Evolutionary conservation across 352 stramenopile species (phyloP), one percentile per base, ranked within the genome.

Genomic region (Phytophthora aleatoria): DNA sequence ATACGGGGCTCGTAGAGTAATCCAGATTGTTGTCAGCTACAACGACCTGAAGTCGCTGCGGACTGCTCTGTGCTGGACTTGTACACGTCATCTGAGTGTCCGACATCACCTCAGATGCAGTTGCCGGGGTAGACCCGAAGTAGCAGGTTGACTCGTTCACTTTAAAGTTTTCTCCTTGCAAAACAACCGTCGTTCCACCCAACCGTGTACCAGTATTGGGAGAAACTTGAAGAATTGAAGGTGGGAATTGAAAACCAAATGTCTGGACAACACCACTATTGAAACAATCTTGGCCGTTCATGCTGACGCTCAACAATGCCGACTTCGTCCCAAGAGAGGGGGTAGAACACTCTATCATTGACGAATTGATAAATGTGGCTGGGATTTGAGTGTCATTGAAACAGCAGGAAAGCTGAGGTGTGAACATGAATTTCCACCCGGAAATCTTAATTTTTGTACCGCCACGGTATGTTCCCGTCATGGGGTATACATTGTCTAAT

Each of bases 21-120:
- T 96, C 89, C 1, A 73, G 47, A 6, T 71, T 81, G 30, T 96
- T 96, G 62, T 83, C 92, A 13, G 72, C 81, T 16, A 94, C 79
- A 3, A 67, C 36, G 2, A 96, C 71, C 26, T 43, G 54, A 35
- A 79, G 28, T 28, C 33, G 35, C 11, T 64, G 50, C 9, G 57
- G 16, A 24, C 2, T 27, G 20, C 51, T 61, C n/a, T 76, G 70
- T 11, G 69, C 41, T 10, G 87, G 83, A 12, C 66, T 77, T 16
- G 47, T 50, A 24, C 76, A 92, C 12, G 71, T 58, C 43, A 96
- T 89, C 1, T 71, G 36, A 5, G 73, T 72, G 0, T 62, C 20
- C 9, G 72, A 77, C 3, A 75, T 5, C 6, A 86, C 67, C 7
- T 54, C 43, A 8, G 69, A 74, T 3, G 41, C 4, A 24, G 48